Conservation (phyloP, 176 grass and related monocot genomes). For the Echinochloa phyllopogon region DNA sequence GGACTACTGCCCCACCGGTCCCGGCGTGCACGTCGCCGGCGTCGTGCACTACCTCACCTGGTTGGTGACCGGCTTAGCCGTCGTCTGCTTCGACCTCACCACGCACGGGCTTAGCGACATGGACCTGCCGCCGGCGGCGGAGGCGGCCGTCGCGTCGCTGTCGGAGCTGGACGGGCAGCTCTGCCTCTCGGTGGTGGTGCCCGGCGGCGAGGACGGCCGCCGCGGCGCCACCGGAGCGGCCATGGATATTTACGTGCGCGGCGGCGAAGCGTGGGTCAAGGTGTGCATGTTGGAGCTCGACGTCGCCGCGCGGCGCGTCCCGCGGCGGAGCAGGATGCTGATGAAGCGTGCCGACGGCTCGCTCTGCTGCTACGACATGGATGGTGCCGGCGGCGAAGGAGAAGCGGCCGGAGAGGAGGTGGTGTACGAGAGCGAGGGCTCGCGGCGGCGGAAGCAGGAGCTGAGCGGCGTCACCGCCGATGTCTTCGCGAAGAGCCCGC, state of each 20-base stretch:
- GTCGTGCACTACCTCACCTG: background rate
- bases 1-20: background rate
- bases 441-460: background rate
- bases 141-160: background rate
- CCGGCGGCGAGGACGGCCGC: background rate
- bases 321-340: background rate
- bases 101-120: background rate
- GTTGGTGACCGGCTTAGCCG: too few relatives aligned
- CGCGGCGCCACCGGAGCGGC: background rate
- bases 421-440: background rate
- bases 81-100: background rate
- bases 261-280: background rate
- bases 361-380: background rate
- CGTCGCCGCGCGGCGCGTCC: background rate
- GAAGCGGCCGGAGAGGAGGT: background rate
- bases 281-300: background rate
- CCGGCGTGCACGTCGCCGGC: background rate
- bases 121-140: background rate
- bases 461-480: background rate
- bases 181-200: background rate
- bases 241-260: background rate
- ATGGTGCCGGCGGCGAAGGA: background rate
- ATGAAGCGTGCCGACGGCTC: conserved; percentile 4
- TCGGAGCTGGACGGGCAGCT: background rate
- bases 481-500: background rate